Conservation (phyloP, 2,329 filamentous ascomycete species). For the Hymenoscyphus salicellus region DNA sequence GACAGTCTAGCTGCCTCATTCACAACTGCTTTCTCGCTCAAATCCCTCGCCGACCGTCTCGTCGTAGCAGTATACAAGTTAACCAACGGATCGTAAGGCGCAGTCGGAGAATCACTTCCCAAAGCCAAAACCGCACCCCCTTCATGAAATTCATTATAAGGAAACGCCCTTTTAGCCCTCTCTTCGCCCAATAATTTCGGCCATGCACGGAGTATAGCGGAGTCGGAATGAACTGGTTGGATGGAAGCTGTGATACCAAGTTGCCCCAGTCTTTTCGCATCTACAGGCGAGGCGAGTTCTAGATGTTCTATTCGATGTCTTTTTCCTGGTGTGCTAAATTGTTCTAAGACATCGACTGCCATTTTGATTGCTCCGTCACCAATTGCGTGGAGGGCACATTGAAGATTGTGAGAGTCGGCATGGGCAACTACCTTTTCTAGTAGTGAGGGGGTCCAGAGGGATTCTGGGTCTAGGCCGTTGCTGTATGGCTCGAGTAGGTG, state of each 20-base stretch:
- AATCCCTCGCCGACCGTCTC: conserved; percentile 53
- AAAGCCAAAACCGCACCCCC: conserved; percentile 54
- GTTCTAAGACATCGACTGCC: conserved; percentile 52
- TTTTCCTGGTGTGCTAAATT: conserved; percentile 38
- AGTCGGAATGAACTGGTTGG: conserved; percentile 58
- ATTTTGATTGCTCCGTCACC: conserved; percentile 57
- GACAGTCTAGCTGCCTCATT: neutral
- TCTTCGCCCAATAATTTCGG: neutral
- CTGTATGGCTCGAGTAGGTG: neutral
- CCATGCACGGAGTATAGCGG: conserved; percentile 54
- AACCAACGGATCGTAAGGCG: conserved; percentile 51
- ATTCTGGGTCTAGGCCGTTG: neutral
- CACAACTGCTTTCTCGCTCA: conserved; percentile 31
- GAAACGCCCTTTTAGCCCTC: neutral
- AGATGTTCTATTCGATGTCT: conserved; percentile 65
- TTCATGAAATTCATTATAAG: neutral
- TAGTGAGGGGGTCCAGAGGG: neutral
- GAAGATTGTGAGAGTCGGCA: conserved; percentile 53
- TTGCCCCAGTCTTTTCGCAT: conserved; percentile 54
- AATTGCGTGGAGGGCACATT: conserved; percentile 64
- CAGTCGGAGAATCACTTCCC: conserved; percentile 59
- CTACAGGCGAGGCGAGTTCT: conserved; percentile 54
- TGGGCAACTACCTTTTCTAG: conserved; percentile 40
- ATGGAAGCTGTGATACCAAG: conserved; percentile 60
- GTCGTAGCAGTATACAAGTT: conserved; percentile 61